Conservation (phyloP, 805 yeast genomes). For the Starmerella bombi region DNA sequence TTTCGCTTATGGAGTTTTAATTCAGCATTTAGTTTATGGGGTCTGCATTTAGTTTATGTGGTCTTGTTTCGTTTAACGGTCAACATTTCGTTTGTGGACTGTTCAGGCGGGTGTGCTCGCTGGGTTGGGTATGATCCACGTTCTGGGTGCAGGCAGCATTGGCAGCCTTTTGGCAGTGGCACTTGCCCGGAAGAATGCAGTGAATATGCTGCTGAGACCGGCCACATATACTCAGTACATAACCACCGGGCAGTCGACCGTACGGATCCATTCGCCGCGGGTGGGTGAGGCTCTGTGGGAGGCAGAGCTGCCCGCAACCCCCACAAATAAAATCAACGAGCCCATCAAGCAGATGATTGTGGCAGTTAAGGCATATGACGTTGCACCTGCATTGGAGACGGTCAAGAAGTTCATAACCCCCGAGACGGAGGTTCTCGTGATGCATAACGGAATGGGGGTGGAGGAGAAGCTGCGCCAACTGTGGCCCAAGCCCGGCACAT, state of each 20-base stretch:
- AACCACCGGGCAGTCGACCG: conserved; percentile 13
- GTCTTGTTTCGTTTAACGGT: no score
- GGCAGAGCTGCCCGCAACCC: conserved; percentile 12
- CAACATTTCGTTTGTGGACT: no score
- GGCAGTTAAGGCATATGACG: conserved; percentile 70
- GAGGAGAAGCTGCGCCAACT: conserved; percentile 37
- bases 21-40: no score
- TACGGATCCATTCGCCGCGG: conserved; percentile 23
- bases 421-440: conserved; percentile 44
- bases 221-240: conserved; percentile 33
- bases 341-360: conserved; percentile 49
- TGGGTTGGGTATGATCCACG: conserved; percentile 20
- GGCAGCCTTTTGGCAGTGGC: conserved; percentile 41
- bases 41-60: no score
- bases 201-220: conserved; percentile 33
- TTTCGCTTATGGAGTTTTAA: no score
- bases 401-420: conserved; percentile 37
- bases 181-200: conserved; percentile 29
- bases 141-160: conserved; percentile 44
- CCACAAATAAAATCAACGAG: conserved; percentile 10
- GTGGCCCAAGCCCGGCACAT: conserved; percentile 37
- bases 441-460: conserved; percentile 84
- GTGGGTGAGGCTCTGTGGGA: conserved; percentile 29
- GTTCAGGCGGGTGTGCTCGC: neutral
- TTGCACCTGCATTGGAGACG: conserved; percentile 47